Conservation (phyloP, 768 basidiomycete genomes). For the Lentinula guzmanii region DNA sequence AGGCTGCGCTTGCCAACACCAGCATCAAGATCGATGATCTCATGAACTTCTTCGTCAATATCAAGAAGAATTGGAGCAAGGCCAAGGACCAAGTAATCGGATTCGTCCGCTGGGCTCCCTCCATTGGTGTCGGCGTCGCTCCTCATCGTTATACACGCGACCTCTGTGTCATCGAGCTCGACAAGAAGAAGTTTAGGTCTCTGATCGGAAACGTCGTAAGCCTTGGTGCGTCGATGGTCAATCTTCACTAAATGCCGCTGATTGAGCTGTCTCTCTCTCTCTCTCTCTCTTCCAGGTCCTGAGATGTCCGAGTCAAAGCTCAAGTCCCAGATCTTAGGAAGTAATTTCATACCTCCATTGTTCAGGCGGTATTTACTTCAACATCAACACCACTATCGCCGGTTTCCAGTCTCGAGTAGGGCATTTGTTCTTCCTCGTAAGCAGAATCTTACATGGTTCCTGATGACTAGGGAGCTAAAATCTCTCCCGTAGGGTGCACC, state of each 20-base stretch:
- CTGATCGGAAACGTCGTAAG: slow-evolving; percentile 27
- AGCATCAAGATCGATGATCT: slow-evolving; percentile 19
- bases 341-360: not conserved
- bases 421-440: slow-evolving; percentile 86
- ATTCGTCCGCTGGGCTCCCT: slow-evolving; percentile 30
- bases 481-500: slow-evolving; percentile 60
- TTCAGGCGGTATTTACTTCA: slow-evolving; percentile 78
- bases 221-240: slow-evolving; percentile 25
- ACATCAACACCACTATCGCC: slow-evolving; percentile 76
- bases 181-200: slow-evolving; percentile 23
- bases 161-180: slow-evolving; percentile 28
- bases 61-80: slow-evolving; percentile 27
- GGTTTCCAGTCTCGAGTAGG: slow-evolving; percentile 93
- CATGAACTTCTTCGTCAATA: slow-evolving; percentile 23
- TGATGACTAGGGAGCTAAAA: not conserved
- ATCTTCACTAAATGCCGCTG: slow-evolving; percentile 15
- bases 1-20: slow-evolving; percentile 15
- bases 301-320: slow-evolving; percentile 17
- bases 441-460: slow-evolving; percentile 7
- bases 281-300: slow-evolving; percentile 15
- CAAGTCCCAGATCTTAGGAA: slow-evolving; percentile 4
- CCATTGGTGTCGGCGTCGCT: slow-evolving; percentile 16
- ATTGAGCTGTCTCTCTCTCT: slow-evolving; percentile 12
- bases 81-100: slow-evolving; percentile 29
- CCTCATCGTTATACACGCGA: slow-evolving; percentile 22